Percentiles rank a stretch among this genome's conserved stretches.
phyloP scores from a whole-genome alignment of 805 yeast species.

The Zygosaccharomyces lentus region DNA sequence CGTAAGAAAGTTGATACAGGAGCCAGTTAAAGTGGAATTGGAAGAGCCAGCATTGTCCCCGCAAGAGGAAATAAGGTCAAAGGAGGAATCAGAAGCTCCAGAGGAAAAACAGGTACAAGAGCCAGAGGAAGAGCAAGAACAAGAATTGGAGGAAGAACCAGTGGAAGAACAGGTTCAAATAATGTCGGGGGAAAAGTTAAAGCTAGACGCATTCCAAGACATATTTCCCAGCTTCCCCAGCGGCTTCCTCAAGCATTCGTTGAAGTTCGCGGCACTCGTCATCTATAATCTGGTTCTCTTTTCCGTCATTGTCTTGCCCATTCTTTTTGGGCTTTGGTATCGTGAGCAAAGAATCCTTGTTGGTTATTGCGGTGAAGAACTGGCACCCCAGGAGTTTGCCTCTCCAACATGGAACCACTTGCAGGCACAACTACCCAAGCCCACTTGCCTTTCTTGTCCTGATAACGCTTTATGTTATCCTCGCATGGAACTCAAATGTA shows the following conservation, averaged over 20 bases:
- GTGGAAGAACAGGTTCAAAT: conserved; percentile 3
- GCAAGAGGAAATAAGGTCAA: background rate
- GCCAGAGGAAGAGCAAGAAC: conserved; percentile 12
- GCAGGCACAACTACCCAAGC: conserved; percentile 41
- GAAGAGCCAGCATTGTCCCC: conserved; percentile 16
- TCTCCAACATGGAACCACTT: conserved; percentile 1
- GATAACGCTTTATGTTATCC: conserved; percentile 71
- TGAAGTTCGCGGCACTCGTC: conserved; percentile 6
- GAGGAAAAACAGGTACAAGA: background rate
- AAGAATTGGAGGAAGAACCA: conserved; percentile 14
- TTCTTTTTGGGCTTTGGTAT: conserved; percentile 53
- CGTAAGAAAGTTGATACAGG: conserved; percentile 6
- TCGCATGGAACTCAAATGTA: conserved; percentile 58
- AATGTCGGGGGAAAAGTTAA: background rate
- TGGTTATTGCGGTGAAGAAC: conserved; percentile 74
- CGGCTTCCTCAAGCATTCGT: background rate
- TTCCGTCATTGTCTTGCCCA: conserved; percentile 36
- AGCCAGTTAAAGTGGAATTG: conserved; percentile 15
- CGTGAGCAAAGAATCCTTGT: conserved; percentile 55
- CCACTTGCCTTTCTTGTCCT: conserved; percentile 76
- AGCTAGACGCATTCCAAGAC: background rate
- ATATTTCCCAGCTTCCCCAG: background rate
- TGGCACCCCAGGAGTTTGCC: conserved; percentile 17
- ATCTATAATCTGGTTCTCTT: conserved; percentile 33
- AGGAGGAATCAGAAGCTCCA: background rate